Conservation (phyloP, 169 alveolate species). For the Condylostoma magnum region DNA sequence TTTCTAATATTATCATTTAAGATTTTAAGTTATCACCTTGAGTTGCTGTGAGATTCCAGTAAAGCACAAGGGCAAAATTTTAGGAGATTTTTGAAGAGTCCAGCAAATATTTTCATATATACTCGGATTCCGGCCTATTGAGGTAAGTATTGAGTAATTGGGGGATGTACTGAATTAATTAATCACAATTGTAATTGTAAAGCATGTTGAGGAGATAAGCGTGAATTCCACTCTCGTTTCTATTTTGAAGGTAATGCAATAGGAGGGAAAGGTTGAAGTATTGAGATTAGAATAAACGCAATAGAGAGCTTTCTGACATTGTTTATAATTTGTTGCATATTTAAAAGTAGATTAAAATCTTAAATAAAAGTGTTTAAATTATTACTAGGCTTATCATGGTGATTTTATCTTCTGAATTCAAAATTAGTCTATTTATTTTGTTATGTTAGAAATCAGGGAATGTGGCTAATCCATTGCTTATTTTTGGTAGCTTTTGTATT, state of each 20-base stretch:
- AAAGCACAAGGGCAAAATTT: slow-evolving; percentile 7
- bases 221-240: slow-evolving; percentile 13
- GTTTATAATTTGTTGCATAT: no score
- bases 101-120: slow-evolving; percentile 7
- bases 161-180: slow-evolving; percentile 5
- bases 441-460: no score
- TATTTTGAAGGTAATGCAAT: background rate
- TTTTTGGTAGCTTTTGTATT: no score
- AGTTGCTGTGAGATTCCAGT: background rate
- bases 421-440: no score
- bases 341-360: no score
- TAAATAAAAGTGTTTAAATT: no score
- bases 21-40: background rate
- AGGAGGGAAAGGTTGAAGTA: background rate
- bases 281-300: slow-evolving; percentile 26
- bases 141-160: slow-evolving; percentile 5
- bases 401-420: no score
- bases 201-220: slow-evolving; percentile 10
- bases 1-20: background rate
- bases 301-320: slow-evolving; percentile 27
- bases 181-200: background rate
- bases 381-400: no score
- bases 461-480: no score
- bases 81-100: background rate
- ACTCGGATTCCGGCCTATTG: background rate